Evolutionary conservation across 768 basidiomycete genomes (phyloP).

Genomic region (Hericium coralloides): DNA sequence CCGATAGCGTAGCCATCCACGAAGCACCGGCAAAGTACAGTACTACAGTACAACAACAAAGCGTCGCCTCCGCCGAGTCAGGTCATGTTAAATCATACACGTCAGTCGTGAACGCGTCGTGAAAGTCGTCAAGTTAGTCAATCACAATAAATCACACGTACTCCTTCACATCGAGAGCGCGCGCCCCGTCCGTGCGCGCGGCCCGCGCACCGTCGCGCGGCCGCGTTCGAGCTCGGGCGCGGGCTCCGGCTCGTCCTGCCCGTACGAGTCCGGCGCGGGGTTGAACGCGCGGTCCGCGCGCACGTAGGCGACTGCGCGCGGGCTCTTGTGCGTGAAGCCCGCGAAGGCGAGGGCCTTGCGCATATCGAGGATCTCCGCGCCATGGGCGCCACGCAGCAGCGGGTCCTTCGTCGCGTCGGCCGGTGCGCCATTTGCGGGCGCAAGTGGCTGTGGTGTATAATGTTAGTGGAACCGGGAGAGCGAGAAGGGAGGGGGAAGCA

Average conservation of each 20-base stretch:
- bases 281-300: constrained; percentile 69
- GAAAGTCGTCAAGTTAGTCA: not conserved
- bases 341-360: constrained; percentile 89
- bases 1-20: not conserved
- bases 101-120: constrained; percentile 1
- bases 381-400: constrained; percentile 77
- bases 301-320: constrained; percentile 68
- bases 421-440: constrained; percentile 79
- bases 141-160: constrained; percentile 1
- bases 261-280: constrained; percentile 41
- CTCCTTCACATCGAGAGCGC: constrained; percentile 72
- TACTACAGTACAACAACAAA: not conserved
- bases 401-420: constrained; percentile 85
- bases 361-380: constrained; percentile 78
- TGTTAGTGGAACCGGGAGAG: no score
- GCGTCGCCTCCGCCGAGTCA: not conserved
- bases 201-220: constrained; percentile 53
- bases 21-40: not conserved
- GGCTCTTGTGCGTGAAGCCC: constrained; percentile 87
- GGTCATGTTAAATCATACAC: not conserved
- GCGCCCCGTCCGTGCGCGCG: constrained; percentile 60
- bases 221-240: constrained; percentile 41
- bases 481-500: not conserved
- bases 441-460: constrained; percentile 60
- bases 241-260: constrained; percentile 20